Evolutionary conservation across 176 grass and related monocot genomes (phyloP).

Genomic region (Ananas comosus): DNA sequence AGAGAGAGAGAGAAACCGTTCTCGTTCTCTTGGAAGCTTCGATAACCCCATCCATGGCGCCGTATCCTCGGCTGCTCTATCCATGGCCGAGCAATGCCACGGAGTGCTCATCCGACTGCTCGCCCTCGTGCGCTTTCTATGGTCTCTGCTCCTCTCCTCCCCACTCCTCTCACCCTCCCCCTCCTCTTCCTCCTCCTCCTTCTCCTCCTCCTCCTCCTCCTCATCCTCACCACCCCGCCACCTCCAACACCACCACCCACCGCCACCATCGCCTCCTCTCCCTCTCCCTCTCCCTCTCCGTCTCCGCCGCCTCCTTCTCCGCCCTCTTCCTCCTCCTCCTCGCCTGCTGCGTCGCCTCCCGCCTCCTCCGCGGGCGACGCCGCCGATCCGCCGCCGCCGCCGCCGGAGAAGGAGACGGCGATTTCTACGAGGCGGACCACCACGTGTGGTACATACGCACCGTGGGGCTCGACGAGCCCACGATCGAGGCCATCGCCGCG

Average conservation of each 20-base stretch:
- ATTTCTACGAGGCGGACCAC: slow-evolving; percentile 31
- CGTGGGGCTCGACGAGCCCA: slow-evolving; percentile 21
- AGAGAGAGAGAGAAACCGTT: neutral
- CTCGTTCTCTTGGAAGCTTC: neutral
- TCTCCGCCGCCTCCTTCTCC: slow-evolving; percentile 33
- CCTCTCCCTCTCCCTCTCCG: slow-evolving; percentile 26
- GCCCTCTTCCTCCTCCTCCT: slow-evolving; percentile 29
- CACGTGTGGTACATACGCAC: slow-evolving; percentile 66
- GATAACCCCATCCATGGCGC: neutral
- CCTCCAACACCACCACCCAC: neutral
- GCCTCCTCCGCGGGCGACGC: neutral
- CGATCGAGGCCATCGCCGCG: slow-evolving; percentile 57
- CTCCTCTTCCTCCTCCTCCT: slow-evolving; percentile 1
- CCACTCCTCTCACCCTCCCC: slow-evolving; percentile 10
- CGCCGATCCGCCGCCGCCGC: neutral
- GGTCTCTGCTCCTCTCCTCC: neutral
- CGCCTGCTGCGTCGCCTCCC: slow-evolving; percentile 12
- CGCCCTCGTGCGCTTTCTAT: neutral
- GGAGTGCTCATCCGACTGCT: neutral
- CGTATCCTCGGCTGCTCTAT: neutral
- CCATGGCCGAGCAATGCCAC: neutral
- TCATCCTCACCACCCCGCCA: neutral
- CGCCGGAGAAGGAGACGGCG: neutral
- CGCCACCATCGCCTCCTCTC: slow-evolving; percentile 6
- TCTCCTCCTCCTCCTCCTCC: slow-evolving; percentile 2